Evolutionary conservation across 805 yeast species (phyloP), one percentile per base, ranked within the genome.

Genomic region (Zygotorulaspora chibaensis): DNA sequence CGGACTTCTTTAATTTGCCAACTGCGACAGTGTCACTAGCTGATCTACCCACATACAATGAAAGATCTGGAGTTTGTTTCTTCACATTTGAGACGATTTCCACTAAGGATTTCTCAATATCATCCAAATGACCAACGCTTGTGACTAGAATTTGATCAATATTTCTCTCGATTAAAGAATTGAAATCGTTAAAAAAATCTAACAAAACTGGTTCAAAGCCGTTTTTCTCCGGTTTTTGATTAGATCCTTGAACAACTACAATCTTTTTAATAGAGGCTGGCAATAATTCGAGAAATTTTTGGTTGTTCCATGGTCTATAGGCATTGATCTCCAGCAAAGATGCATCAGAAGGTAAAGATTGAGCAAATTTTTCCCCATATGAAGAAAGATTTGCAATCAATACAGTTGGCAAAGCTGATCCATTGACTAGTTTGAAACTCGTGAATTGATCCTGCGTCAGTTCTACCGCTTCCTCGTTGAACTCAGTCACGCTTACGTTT

Each of bases 181-280:
- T 61, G 66, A 76, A 70, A 41, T 79, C 79, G 41, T 80, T 75
- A 63, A 89, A 78, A 54, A 88, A 78, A 59, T 89, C 96, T 53
- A 89, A 75, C 54, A 84, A 72, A 35, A 89, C 71, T 3, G 91
- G 87, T 12, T 85, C 78, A 66, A 85, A 82, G n/a, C 68, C 67
- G 8, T 71, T 65, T 12, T 68, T 61, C 39, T 56, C 58, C 8
- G 58, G 44, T 35, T 53, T 55, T 18, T 48, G 42, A 12, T 55
- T 53, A 11, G 75, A 66, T 35, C 84, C 72, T 68, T 89, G 95
- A 59, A 86, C 85, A 18, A 86, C 71, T 13, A 84, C 75, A 42
- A 90, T 69, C 23, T 75, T 73, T 49, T 72, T 71, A 43, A 79
- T 77, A 8, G 80, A 63, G 2, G 72, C 50, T 23, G 91, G 90